A percentile compares a stretch with the other conserved stretches of the same genome.
Evolutionary conservation across 1,139 yeast genomes (phyloP).

Genomic region (Geotrichum phurueaensis): DNA sequence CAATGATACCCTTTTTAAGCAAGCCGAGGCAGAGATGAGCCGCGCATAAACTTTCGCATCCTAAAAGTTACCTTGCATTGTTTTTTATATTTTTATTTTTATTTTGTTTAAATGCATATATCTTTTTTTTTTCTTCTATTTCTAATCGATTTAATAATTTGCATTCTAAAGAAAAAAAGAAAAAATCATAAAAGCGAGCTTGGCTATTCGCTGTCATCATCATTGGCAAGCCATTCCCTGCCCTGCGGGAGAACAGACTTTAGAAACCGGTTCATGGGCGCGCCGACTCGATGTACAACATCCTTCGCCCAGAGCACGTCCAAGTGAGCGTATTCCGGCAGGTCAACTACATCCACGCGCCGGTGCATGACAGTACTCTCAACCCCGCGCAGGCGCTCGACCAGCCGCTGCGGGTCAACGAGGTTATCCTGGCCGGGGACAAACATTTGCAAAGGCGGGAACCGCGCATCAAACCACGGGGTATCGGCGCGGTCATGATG

Average conservation of each 20-base stretch:
- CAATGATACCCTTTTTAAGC: slow-evolving; percentile 9
- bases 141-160: neutral
- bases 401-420: slow-evolving; percentile 58
- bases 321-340: slow-evolving; percentile 65
- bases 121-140: neutral
- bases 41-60: neutral
- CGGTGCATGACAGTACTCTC: slow-evolving; percentile 5
- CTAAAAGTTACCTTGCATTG: neutral
- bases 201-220: neutral
- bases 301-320: slow-evolving; percentile 89
- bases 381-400: slow-evolving; percentile 43
- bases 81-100: neutral
- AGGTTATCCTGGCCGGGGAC: slow-evolving; percentile 59
- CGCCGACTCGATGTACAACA: slow-evolving; percentile 49
- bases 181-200: neutral
- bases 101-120: neutral
- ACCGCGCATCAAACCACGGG: slow-evolving; percentile 50
- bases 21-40: slow-evolving; percentile 13
- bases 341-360: slow-evolving; percentile 27
- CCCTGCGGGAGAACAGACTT: neutral
- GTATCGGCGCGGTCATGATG: slow-evolving; percentile 31
- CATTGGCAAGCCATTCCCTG: neutral
- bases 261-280: slow-evolving; percentile 37
- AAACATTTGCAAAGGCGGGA: slow-evolving; percentile 54
- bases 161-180: neutral